phyloP scores from a whole-genome alignment of 371 early-diverging fungal genomes.

The Parasitella parasitica region DNA sequence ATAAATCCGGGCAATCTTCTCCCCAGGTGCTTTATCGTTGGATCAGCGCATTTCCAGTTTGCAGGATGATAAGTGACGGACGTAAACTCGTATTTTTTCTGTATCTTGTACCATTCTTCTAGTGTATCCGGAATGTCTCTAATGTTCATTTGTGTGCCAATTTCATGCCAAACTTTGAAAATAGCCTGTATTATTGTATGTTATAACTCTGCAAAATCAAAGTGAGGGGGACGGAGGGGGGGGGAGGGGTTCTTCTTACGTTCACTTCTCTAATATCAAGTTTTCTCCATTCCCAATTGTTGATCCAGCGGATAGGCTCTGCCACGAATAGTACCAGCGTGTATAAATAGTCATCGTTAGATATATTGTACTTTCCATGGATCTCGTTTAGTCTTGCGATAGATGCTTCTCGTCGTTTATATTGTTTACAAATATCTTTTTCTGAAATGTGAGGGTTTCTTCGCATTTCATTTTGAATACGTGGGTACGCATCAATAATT shows the following conservation, averaged over 20 bases:
- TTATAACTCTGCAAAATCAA: no score
- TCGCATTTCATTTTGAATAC: slow-evolving; percentile 33
- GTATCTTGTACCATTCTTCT: slow-evolving; percentile 37
- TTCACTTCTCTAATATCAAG: slow-evolving; percentile 47
- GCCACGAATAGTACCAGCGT: slow-evolving; percentile 47
- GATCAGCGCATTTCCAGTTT: slow-evolving; percentile 27
- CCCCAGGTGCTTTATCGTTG: slow-evolving; percentile 22
- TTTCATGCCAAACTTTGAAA: slow-evolving; percentile 43
- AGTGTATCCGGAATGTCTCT: slow-evolving; percentile 52
- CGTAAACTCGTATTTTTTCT: slow-evolving; percentile 20
- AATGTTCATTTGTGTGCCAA: slow-evolving; percentile 47
- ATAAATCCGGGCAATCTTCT: slow-evolving; percentile 12
- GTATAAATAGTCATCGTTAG: slow-evolving; percentile 53
- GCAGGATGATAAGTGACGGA: slow-evolving; percentile 23
- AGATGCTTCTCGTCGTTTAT: slow-evolving; percentile 28
- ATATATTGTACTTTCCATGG: slow-evolving; percentile 51
- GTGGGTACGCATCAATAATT: slow-evolving; percentile 36
- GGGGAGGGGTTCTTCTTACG: no score
- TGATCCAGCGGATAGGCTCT: slow-evolving; percentile 46
- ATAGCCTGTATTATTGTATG: slow-evolving; percentile 19
- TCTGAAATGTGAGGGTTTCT: slow-evolving; percentile 18
- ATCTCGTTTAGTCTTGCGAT: slow-evolving; percentile 49
- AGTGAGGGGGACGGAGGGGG: no score
- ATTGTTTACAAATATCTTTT: slow-evolving; percentile 31
- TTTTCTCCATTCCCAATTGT: slow-evolving; percentile 49